Evolutionary conservation across 2,329 filamentous ascomycete species (phyloP).

Genomic region (Sporothrix pallida): DNA sequence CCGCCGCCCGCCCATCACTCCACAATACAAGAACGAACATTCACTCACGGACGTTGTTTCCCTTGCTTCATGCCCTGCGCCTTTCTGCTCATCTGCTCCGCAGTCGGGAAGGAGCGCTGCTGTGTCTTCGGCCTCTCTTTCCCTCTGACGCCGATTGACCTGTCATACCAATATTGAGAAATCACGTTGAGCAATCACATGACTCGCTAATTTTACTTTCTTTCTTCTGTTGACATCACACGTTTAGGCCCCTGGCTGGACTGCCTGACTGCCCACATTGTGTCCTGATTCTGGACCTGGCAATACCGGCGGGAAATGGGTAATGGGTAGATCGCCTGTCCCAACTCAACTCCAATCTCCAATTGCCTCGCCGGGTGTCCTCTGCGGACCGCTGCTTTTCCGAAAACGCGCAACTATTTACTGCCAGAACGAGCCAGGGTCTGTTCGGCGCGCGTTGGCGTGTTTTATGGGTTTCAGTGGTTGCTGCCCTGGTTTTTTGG

Average conservation of each 20-base stretch:
- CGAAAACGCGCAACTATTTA: slow-evolving; percentile 7
- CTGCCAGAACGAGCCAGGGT: not conserved
- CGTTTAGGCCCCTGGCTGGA: not conserved
- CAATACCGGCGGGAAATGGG: not conserved
- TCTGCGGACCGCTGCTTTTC: not conserved
- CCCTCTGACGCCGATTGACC: not conserved
- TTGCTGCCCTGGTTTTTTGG: not conserved
- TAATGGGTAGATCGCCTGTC: not conserved
- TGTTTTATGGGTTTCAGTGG: slow-evolving; percentile 17
- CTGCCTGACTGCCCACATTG: not conserved
- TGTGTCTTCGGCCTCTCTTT: not conserved
- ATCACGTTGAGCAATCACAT: not conserved
- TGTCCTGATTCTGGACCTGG: not conserved
- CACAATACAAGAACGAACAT: not conserved
- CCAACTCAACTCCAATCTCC: not conserved
- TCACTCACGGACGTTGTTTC: slow-evolving; percentile 14
- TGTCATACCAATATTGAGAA: not conserved
- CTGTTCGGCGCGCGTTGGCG: slow-evolving; percentile 8
- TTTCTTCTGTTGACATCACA: slow-evolving; percentile 3
- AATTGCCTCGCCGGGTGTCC: not conserved
- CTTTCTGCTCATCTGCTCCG: slow-evolving; percentile 7
- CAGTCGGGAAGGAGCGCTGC: not conserved
- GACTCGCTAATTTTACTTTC: not conserved
- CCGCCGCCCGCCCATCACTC: slow-evolving; percentile 19
- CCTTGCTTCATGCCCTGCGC: not conserved